Base-by-base conservation (phyloP, 2,329 filamentous ascomycete species). In the Trichophyton verrucosum region DNA sequence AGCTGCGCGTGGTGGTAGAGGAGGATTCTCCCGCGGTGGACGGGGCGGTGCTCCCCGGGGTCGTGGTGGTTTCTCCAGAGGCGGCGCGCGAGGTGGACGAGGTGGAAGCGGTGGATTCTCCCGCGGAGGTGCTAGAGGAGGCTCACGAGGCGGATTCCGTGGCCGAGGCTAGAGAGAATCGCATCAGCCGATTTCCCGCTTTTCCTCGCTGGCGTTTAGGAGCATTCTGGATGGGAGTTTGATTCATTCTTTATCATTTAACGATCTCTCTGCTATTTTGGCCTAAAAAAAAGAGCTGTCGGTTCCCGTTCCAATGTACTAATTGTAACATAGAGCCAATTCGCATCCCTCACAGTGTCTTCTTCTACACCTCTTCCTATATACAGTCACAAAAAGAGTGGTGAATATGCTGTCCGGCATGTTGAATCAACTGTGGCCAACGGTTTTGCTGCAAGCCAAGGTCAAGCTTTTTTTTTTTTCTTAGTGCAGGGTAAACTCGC, bases 41-140 rank as follows among this genome's bases (percentile, higher is more conserved):
- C 33, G 55, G 24, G 55, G 55, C 3, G 60, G 82, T 58, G 78
- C 77, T 55, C 78, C 80, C 51, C 75, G 82, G 72, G 81, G 82
- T 53, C 73, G 80, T 65, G 80, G 81, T 65, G 78, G 78, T 15
- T 76, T 77, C 67, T 76, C 74, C 61, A 73, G 70, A 15, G 68
- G 73, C 55, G 68, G 73, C 66, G 60, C 65, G 68, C 59, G 67
- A 60, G 69, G 68, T 62, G 79, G 69, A 61, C 69, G 71, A 60
- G 72, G 71, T 59, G 74, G 80, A n/a, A 78, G 69, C 61, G 70
- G 71, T 60, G 72, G 71, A 33, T 70, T 70, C 59, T 67, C 68
- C 38, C 65, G 71, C 58, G 71, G 69, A 59, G 69, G 65, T 27
- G 60, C 66, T n/a, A 65, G 68, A 63, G 71, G 67, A 64, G 71